Base-by-base conservation (phyloP, 2,329 filamentous ascomycete genomes). In the Myriosclerotinia curreyana region DNA sequence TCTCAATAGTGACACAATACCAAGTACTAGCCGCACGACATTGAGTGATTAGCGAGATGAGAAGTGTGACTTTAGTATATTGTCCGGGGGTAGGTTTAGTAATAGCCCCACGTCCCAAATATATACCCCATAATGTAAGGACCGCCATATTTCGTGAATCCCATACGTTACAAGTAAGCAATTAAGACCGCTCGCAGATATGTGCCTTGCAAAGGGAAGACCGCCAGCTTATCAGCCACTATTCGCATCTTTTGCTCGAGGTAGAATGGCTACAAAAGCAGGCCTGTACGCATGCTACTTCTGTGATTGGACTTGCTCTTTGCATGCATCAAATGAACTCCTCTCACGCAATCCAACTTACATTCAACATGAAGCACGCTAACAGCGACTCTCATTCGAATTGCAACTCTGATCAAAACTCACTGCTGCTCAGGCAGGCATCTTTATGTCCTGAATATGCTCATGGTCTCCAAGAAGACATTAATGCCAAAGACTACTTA, bases 101-200 rank as follows among this genome's bases (percentile, higher is more conserved):
- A 5, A 28, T 5, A 48, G 15, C 3, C 7, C 11, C 42, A 44
- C 17, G 22, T 1, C n/a, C 50, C 17, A 9, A 36, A 53, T 8
- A 17, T 11, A 48, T 22, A 55, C 7, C 22, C 53, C 22, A 9
- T 22, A 25, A 17, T 56, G 17, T 40, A 17, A 17, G 17, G 9
- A 7, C 15, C 25, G 15, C 8, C 54, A 44, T 25, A 46, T 7
- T 12, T 55, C 52, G 3, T 4, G 31, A 8, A 59, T 8, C 17
- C 15, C 20, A 9, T 8, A 51, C 31, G 49, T 51, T 51, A 51
- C 28, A 56, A 46, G 6, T n/a, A 5, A 31, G 17, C 20, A 20
- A 56, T 55, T 55, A 22, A 56, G 54, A 46, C 54, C 54, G 54
- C 54, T 22, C 20, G 17, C 20, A 34, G 42, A 44, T 56, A 58